Evolutionary conservation across 805 yeast species (phyloP), one percentile per base, ranked within the genome.

Genomic region (Kuraishia borneana): DNA sequence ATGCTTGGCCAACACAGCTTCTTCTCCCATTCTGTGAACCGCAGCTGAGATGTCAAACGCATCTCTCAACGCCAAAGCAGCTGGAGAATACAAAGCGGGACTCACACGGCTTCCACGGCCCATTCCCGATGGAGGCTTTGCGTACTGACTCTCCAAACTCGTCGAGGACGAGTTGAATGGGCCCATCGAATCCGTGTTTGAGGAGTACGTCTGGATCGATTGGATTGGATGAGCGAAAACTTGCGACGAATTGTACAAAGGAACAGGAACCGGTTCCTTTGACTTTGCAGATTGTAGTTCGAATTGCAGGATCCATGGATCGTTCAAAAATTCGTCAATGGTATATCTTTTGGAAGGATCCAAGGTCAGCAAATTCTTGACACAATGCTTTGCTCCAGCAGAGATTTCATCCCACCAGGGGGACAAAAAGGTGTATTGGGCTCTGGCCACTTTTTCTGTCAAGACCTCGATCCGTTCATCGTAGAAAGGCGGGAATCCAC

Each of bases 401-500:
- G 79, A 68, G 25, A 83, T 79, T 42, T 83, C 92, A 53, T 83
- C 94, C 94, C 94, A 83, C 94, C 94, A 83, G 2, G 94, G 94
- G 23, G 74, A 62, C 43, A 83, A 59, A 44, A 83, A 83, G 9
- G 82, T 75, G 51, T 68, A 83, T 48, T 81, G 81, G 25, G 92
- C 94, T 39, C 61, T 63, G n/a, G 88, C 83, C 17, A 83, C 88
- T 45, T 82, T 80, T 42, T 73, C 80, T 4, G 94, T 82, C 39
- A 83, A 63, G 2, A 69, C 65, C 39, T 80, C 88, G 40, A 79
- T 78, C 39, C 76, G 61, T 49, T 83, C 92, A 50, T 84, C 94
- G 56, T 87, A 92, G 51, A 92, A 92, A 4, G 98, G 98, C 1
- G 98, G 98, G 59, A 92, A 92, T 3, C 98, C 98, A 61, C 97